Evolutionary conservation across 208 protist species (phyloP).

Genomic region (Leishmania lainsoni): DNA sequence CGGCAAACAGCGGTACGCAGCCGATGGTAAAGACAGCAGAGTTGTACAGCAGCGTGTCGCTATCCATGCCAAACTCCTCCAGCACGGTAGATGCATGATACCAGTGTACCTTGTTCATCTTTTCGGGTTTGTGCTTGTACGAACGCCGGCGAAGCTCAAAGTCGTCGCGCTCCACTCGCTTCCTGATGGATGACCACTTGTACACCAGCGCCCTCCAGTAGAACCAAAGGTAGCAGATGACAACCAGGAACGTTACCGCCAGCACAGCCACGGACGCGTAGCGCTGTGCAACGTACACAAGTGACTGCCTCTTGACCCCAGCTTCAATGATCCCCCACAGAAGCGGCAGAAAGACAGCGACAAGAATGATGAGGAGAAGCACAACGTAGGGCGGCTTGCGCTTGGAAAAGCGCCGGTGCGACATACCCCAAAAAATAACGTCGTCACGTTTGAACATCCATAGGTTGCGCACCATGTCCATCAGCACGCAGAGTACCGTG

Average conservation of each 20-base stretch:
- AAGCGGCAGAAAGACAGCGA: slow-evolving; percentile 70
- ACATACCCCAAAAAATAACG: slow-evolving; percentile 78
- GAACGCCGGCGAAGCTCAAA: slow-evolving; percentile 63
- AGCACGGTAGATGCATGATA: slow-evolving; percentile 80
- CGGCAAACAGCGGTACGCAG: slow-evolving; percentile 71
- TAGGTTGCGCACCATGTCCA: slow-evolving; percentile 76
- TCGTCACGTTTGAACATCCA: slow-evolving; percentile 68
- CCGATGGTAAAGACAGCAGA: slow-evolving; percentile 79
- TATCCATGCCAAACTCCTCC: slow-evolving; percentile 89
- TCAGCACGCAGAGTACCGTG: slow-evolving; percentile 55
- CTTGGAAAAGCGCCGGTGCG: slow-evolving; percentile 50
- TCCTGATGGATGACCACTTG: slow-evolving; percentile 55
- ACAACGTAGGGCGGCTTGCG: slow-evolving; percentile 76
- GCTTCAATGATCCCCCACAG: slow-evolving; percentile 79
- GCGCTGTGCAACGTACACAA: slow-evolving; percentile 69
- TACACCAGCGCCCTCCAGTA: slow-evolving; percentile 68
- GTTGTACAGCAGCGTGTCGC: slow-evolving; percentile 69
- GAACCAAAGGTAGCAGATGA: slow-evolving; percentile 84
- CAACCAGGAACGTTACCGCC: slow-evolving; percentile 50
- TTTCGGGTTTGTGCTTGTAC: slow-evolving; percentile 43
- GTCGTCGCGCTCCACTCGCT: slow-evolving; percentile 60
- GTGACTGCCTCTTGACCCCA: slow-evolving; percentile 46
- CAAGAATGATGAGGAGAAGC: slow-evolving; percentile 68
- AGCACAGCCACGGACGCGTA: slow-evolving; percentile 77
- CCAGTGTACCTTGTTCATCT: slow-evolving; percentile 79